A percentile compares a stretch with the other conserved stretches of the same genome.
These are phyloP conservation scores for Acorus calamus DNA, from an alignment of 106 monocot species.

Conservation along the genomic window DNA sequence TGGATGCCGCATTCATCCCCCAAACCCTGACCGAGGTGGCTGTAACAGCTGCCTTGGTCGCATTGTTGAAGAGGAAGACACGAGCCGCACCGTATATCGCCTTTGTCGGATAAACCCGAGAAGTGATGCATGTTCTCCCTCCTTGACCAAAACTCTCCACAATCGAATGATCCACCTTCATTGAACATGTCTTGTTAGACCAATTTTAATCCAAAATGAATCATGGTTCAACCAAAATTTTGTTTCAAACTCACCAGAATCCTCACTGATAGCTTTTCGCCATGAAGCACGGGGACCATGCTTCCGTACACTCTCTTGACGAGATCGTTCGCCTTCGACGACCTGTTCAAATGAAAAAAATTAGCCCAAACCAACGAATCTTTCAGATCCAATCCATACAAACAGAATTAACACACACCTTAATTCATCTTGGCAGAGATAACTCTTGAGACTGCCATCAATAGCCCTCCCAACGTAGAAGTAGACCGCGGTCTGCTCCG, in stretches of 20 bases:
- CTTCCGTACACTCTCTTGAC: conserved; percentile 60
- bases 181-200: no score
- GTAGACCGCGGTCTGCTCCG: conserved; percentile 55
- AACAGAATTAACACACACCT: conserved; percentile 11
- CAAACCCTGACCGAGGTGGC: conserved; percentile 7
- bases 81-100: conserved; percentile 3
- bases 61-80: conserved; percentile 31
- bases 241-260: conserved; percentile 27
- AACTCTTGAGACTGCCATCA: conserved; percentile 27
- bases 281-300: conserved; percentile 42
- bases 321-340: conserved; percentile 44
- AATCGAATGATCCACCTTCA: conserved; percentile 36
- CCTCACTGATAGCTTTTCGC: conserved; percentile 45
- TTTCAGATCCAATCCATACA: not conserved
- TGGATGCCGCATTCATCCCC: conserved; percentile 8
- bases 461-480: conserved; percentile 36
- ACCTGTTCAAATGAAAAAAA: not conserved
- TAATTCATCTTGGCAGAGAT: conserved; percentile 63
- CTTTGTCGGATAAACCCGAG: conserved; percentile 25
- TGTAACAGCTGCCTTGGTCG: not conserved
- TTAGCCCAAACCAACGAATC: not conserved
- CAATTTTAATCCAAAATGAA: no score
- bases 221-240: no score
- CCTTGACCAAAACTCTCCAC: conserved; percentile 42
- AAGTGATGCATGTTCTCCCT: conserved; percentile 36